Conservation (phyloP, 768 basidiomycete species). For the Candolleomyces eurysporus region DNA sequence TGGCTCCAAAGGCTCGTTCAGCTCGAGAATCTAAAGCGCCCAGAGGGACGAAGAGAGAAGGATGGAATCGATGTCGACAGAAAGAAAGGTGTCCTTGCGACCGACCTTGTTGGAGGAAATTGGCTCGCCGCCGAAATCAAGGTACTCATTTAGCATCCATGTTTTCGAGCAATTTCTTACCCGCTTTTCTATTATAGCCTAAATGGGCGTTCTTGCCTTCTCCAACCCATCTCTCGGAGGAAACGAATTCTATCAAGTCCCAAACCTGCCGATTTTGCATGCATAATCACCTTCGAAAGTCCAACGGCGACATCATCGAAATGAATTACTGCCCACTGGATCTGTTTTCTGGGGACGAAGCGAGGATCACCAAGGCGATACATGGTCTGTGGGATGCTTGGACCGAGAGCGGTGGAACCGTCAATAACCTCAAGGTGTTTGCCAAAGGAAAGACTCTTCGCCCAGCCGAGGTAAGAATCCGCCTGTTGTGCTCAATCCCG, state of each 20-base stretch:
- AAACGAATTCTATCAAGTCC: slow-evolving; percentile 59
- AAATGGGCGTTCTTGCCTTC: slow-evolving; percentile 96
- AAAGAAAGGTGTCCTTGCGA: slow-evolving; percentile 67
- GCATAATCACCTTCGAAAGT: slow-evolving; percentile 61
- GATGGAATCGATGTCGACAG: slow-evolving; percentile 59
- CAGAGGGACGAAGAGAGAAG: slow-evolving; percentile 48
- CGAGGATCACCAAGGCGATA: slow-evolving; percentile 67
- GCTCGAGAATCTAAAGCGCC: slow-evolving; percentile 49
- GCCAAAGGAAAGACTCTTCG: slow-evolving; percentile 56
- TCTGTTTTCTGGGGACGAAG: slow-evolving; percentile 70
- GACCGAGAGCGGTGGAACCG: slow-evolving; percentile 56
- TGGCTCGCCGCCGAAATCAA: slow-evolving; percentile 88
- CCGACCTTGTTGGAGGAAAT: slow-evolving; percentile 69
- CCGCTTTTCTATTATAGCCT: slow-evolving; percentile 51
- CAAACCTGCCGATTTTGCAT: slow-evolving; percentile 88
- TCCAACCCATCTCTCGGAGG: slow-evolving; percentile 53
- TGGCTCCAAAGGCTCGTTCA: slow-evolving; percentile 63
- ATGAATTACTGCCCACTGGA: slow-evolving; percentile 85
- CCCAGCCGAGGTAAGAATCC: slow-evolving; percentile 50
- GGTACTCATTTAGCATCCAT: no score
- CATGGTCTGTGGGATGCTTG: slow-evolving; percentile 70
- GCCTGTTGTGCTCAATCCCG: not conserved
- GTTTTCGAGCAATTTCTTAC: slow-evolving; percentile 2
- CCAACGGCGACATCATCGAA: slow-evolving; percentile 34
- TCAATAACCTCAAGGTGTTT: slow-evolving; percentile 86